Percentiles rank a stretch among this genome's conserved stretches.
Conservation (phyloP, 805 yeast species). For the Candida coleopterorum region DNA sequence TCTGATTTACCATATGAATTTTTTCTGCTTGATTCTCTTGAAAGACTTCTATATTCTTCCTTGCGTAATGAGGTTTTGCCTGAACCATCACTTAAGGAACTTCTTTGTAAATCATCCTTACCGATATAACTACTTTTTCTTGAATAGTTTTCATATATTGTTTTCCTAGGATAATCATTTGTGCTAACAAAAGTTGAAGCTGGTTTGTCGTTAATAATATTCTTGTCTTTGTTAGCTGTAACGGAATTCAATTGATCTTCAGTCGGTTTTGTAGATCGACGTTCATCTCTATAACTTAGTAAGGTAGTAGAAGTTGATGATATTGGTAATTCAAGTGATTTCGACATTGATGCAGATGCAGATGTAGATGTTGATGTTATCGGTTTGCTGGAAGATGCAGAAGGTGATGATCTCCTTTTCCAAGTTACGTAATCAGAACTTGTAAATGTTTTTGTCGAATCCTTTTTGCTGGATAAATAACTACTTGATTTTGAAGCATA, state of each 20-base stretch:
- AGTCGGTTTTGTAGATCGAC: constrained; percentile 4
- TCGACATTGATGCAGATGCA: neutral
- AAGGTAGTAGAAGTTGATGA: neutral
- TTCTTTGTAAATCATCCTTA: neutral
- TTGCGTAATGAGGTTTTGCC: neutral
- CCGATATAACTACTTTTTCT: neutral
- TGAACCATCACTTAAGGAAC: neutral
- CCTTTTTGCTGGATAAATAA: neutral
- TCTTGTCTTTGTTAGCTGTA: neutral
- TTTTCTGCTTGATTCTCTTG: neutral
- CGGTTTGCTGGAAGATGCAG: neutral
- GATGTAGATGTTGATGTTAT: neutral
- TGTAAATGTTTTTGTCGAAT: neutral
- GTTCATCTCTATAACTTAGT: constrained; percentile 7
- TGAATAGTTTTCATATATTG: neutral
- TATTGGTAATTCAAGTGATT: neutral
- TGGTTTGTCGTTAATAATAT: neutral
- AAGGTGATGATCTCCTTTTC: constrained; percentile 3
- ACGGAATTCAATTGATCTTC: neutral
- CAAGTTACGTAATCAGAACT: constrained; percentile 5
- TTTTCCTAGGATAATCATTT: neutral
- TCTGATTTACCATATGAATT: neutral
- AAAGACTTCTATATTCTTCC: neutral
- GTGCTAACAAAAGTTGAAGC: neutral
- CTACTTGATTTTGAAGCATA: constrained; percentile 2